Base-by-base conservation (phyloP, 163 green algal genomes). In the Scenedesmus sp. region DNA sequence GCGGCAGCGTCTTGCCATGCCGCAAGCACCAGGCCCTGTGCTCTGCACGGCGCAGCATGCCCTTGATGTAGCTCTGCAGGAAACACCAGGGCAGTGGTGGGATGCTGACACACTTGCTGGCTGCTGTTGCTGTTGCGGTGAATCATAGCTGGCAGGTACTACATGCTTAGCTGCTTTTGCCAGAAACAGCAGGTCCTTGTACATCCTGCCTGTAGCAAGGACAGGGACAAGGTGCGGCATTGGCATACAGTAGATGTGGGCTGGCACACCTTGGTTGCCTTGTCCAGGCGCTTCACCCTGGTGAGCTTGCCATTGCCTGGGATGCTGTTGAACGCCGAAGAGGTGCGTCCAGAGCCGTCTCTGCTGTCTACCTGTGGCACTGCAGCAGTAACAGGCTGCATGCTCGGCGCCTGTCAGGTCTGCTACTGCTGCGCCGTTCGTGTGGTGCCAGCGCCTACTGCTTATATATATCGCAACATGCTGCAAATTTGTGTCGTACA, bases 1-100 rank as follows among this genome's bases (percentile, higher is more conserved):
- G 89, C 44, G 92, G 85, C 56, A 92, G 89, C 85, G 73, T 51
- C 40, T 90, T 84, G n/a, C 92, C 85, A 61, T 93, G 92, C 18
- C n/a, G 33, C 6, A 40, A 22, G 12, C 81, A 86, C 92, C 92
- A 94, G 10, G 78, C 53, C 44, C 86, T 76, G 42, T 86, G 51
- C 81, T 93, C 65, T 13, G 85, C 56, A 24, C 92, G 81, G 22
- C 78, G 83, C 89, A 94, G 73, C 89, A 92, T 87, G 44, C 51
- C 79, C 5, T 72, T 13, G 1, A 87, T 80, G 37, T 81, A 83
- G 22, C 65, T 76, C 92, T 94, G 85, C 18, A 53, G 40, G 7
- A n/a, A 20, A 33, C 42, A 72, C 37, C 15, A n/a, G n/a, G 33
- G 22, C 22, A 72, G 72, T 49, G 9, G n/a, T 30, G 37, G 73